Percentiles rank a stretch among this genome's conserved stretches.
phyloP scores from a whole-genome alignment of 228 moss, liverwort and hornwort species.

The Sphagnum fallax region DNA sequence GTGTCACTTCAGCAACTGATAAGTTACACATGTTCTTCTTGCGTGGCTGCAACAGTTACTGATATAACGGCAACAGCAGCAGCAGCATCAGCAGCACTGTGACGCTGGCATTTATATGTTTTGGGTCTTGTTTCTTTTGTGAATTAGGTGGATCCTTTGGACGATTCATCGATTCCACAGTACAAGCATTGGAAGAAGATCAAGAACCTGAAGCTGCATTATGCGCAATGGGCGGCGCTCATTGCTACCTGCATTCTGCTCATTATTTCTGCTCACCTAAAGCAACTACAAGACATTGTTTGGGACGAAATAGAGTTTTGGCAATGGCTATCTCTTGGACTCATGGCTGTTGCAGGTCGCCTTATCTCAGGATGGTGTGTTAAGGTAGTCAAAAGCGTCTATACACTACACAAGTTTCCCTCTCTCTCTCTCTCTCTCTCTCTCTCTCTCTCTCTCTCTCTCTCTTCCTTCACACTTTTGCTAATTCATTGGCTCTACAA shows the following conservation, averaged over 20 bases:
- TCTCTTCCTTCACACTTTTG: too few species aligned
- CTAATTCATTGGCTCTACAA: too few species aligned
- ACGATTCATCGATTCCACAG: conserved; percentile 86
- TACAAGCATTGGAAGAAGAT: conserved; percentile 75
- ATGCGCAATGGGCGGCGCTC: conserved; percentile 60
- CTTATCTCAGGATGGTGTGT: conserved; percentile 94
- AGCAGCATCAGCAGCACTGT: too few species aligned
- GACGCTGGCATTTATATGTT: too few species aligned
- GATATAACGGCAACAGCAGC: too few species aligned
- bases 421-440: background rate
- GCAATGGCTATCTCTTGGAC: conserved; percentile 90
- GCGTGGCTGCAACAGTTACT: too few species aligned
- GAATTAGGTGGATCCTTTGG: conserved; percentile 72
- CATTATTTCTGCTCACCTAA: conserved; percentile 57
- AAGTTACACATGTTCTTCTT: too few species aligned
- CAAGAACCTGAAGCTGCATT: conserved; percentile 53
- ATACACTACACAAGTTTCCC: too few species aligned
- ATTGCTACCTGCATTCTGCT: conserved; percentile 55
- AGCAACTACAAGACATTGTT: conserved; percentile 34
- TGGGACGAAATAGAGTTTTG: conserved; percentile 82
- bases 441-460: background rate
- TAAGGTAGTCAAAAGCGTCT: conserved; percentile 34
- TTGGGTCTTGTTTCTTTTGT: background rate
- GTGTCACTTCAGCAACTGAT: too few species aligned
- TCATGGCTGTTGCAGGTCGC: conserved; percentile 82